Evolutionary conservation across 2,329 filamentous ascomycete species (phyloP), one percentile per base, ranked within the genome.

Genomic region (Meredithiella fracta): DNA sequence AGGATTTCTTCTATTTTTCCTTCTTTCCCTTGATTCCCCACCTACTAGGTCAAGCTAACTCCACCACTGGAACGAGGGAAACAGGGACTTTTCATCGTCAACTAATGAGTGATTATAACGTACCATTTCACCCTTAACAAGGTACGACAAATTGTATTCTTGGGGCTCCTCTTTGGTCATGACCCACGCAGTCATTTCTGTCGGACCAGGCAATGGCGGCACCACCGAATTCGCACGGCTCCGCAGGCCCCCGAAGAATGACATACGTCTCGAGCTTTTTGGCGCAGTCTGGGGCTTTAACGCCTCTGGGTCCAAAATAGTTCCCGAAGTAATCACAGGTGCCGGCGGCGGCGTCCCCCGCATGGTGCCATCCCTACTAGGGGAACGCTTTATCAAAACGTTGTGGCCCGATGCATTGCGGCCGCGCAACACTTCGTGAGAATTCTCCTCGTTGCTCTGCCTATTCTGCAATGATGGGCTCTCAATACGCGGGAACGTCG

Each of bases 81-180:
- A 44, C 8, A 11, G 29, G 29, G 15, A 22, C 40, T 44, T 44
- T 44, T 44, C 20, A 44, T n/a, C 8, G 17, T n/a, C 11, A 7
- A 2, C 40, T 17, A 44, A 44, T 17, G 29, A n/a, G n/a, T 14
- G n/a, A 38, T 38, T 2, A 25, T 17, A 53, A 58, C 63, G 60
- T 63, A 79, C 76, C 69, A 76, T 79, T 61, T 82, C 77, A 20
- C 72, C 75, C 47, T 73, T 74, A 22, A 70, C 64, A 54, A 83
- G 65, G 31, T 72, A 71, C 5, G 69, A 64, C 0, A 73, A 68
- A 62, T 77, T 80, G 63, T 83, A 83, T 54, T 82, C 78, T 11
- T 70, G 70, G 47, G 67, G 68, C 53, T 74, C 74, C 6, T 76
- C 73, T 42, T 58, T 58, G 1, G 72, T 68, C 60, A 81, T 67